Conservation (phyloP, 2,329 filamentous ascomycete species). For the Sclerotinia subarctica region DNA sequence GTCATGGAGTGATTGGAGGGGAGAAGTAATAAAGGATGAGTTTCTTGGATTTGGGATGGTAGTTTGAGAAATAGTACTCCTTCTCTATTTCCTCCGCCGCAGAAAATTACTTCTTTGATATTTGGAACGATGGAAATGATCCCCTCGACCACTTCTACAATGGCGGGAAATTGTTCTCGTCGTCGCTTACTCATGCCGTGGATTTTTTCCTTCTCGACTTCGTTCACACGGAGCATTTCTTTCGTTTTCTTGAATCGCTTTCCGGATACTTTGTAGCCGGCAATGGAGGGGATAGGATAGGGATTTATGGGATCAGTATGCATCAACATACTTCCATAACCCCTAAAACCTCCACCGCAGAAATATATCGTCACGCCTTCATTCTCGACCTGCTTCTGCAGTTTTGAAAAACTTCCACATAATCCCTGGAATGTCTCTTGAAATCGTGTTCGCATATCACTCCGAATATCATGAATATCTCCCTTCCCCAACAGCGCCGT, state of each 20-base stretch:
- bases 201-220: constrained; percentile 52
- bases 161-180: constrained; percentile 78
- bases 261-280: constrained; percentile 67
- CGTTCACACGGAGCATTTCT: constrained; percentile 51
- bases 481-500: constrained; percentile 45
- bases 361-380: constrained; percentile 71
- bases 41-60: constrained; percentile 54
- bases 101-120: constrained; percentile 75
- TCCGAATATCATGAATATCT: constrained; percentile 4
- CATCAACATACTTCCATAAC: constrained; percentile 89
- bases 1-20: constrained; percentile 31
- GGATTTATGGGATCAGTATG: constrained; percentile 67
- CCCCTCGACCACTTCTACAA: constrained; percentile 74
- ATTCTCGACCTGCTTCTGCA: not conserved
- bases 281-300: constrained; percentile 81
- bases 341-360: constrained; percentile 84
- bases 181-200: constrained; percentile 79
- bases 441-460: constrained; percentile 52
- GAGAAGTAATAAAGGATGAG: constrained; percentile 58
- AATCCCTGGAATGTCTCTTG: constrained; percentile 56
- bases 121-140: constrained; percentile 66
- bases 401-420: constrained; percentile 46
- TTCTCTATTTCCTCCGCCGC: constrained; percentile 82
- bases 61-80: constrained; percentile 75
- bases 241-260: constrained; percentile 56